Conservation (phyloP, 768 basidiomycete genomes). For the Hypsizygus marmoreus region DNA sequence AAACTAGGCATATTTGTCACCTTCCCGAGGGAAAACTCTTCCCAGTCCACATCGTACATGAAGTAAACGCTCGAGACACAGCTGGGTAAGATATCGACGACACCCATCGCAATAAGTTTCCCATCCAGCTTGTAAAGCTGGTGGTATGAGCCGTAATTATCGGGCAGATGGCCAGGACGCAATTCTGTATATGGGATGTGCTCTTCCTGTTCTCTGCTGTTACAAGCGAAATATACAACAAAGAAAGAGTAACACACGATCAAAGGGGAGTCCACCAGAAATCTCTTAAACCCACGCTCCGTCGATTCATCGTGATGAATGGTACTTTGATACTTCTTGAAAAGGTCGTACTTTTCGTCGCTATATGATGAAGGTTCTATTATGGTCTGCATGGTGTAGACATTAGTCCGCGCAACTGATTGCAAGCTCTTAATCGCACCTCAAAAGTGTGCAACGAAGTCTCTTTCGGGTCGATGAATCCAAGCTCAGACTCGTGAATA, state of each 20-base stretch:
- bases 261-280: constrained; percentile 81
- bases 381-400: constrained; percentile 67
- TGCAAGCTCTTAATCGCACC: constrained; percentile 40
- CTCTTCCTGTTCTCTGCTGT: constrained; percentile 42
- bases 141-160: constrained; percentile 90
- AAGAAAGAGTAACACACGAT: constrained; percentile 43
- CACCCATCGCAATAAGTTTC: constrained; percentile 79
- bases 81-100: constrained; percentile 85
- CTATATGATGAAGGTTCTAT: constrained; percentile 79
- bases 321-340: constrained; percentile 70
- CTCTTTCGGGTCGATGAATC: constrained; percentile 29
- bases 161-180: constrained; percentile 62
- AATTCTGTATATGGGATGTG: constrained; percentile 57
- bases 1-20: constrained; percentile 37
- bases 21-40: constrained; percentile 77
- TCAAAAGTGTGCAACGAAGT: constrained; percentile 57
- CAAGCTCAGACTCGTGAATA: constrained; percentile 58
- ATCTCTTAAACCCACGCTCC: constrained; percentile 59
- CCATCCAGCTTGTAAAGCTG: constrained; percentile 86
- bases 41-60: constrained; percentile 77
- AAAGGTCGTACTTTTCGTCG: constrained; percentile 80
- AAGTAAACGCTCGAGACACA: constrained; percentile 89
- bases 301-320: constrained; percentile 74
- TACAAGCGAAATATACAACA: not conserved
- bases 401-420: too few relatives aligned